phyloP scores from a whole-genome alignment of 345 rosid genomes.

The Xanthoceras sorbifolium region DNA sequence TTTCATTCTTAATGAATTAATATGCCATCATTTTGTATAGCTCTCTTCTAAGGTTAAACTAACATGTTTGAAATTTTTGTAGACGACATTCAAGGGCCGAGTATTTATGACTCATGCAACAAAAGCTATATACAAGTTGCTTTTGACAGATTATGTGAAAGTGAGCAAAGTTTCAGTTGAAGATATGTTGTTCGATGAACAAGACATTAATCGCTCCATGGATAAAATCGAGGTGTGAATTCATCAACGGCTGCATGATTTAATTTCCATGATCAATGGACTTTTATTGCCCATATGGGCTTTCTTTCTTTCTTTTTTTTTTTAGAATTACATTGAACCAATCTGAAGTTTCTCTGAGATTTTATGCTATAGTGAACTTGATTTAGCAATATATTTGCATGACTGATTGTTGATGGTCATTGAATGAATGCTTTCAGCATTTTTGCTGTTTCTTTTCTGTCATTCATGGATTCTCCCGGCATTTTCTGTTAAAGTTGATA shows the following conservation, averaged over 20 bases:
- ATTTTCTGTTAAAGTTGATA: neutral
- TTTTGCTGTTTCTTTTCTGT: neutral
- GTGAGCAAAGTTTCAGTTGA: conserved; percentile 97
- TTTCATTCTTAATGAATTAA: conserved; percentile 13
- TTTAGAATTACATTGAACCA: neutral
- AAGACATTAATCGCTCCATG: conserved; percentile 86
- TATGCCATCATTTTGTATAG: neutral
- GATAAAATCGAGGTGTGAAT: conserved; percentile 84
- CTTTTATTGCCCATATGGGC: neutral
- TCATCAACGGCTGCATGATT: neutral
- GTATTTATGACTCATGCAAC: conserved; percentile 99
- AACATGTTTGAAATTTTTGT: conserved; percentile 6
- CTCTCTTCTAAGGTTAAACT: conserved; percentile 9
- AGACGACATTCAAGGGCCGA: conserved; percentile 90
- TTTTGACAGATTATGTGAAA: conserved; percentile 91
- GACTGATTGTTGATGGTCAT: neutral
- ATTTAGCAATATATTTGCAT: neutral
- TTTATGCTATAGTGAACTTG: neutral
- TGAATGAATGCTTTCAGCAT: neutral
- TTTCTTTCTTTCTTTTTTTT: too few relatives aligned
- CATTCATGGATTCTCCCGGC: neutral
- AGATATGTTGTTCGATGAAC: conserved; percentile 94
- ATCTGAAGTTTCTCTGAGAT: neutral
- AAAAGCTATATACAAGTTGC: conserved; percentile 85
- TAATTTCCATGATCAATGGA: neutral